phyloP scores from a whole-genome alignment of 441 rosid genomes.

The Adansonia madagascariensis region DNA sequence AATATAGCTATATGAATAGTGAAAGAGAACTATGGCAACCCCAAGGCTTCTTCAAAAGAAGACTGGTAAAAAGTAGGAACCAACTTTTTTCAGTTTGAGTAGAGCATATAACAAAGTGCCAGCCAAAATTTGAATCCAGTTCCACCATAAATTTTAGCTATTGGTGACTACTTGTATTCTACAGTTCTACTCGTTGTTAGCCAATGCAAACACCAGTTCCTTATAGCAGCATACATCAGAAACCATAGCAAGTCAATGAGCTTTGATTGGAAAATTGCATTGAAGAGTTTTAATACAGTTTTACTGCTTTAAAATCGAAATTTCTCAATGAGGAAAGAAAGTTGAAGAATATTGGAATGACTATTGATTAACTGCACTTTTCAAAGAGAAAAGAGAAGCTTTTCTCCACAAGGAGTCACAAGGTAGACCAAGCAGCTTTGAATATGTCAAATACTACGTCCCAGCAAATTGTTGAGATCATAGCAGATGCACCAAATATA shows the following conservation, averaged over 20 bases:
- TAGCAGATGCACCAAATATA: not conserved
- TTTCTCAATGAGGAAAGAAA: not conserved
- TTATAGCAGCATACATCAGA: not conserved
- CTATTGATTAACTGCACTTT: not conserved
- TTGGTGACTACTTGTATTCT: not conserved
- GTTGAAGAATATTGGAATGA: not conserved
- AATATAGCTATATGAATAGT: not conserved
- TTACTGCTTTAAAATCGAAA: slow-evolving; percentile 2
- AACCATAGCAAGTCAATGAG: not conserved
- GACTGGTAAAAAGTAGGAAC: not conserved
- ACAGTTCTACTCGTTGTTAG: not conserved
- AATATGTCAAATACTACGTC: slow-evolving; percentile 16
- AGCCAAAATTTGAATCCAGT: not conserved
- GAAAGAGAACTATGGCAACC: not conserved
- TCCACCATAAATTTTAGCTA: not conserved
- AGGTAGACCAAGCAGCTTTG: slow-evolving; percentile 24
- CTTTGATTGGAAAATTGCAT: slow-evolving; percentile 1
- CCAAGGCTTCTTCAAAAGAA: not conserved
- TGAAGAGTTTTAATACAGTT: not conserved
- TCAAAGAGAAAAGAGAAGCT: not conserved
- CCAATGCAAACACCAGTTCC: not conserved
- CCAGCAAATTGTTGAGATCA: not conserved
- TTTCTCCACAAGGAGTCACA: not conserved
- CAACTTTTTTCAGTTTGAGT: not conserved
- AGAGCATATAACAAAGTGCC: not conserved